These are phyloP conservation scores for Claviceps monticola DNA, from an alignment of 2,329 filamentous ascomycete genomes.

Conservation along the genomic window DNA sequence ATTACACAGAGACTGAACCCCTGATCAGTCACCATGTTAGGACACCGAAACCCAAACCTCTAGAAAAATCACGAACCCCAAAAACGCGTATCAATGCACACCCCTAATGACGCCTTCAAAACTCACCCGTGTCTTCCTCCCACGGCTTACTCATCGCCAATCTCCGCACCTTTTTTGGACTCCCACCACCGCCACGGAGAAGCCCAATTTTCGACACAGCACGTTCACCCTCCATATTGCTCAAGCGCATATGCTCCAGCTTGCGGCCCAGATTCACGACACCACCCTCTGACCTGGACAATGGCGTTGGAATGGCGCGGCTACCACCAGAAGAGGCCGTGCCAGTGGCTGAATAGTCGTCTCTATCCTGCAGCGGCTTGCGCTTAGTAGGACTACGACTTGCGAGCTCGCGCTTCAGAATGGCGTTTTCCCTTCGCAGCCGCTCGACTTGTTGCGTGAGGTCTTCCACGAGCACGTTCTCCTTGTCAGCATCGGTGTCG, in stretches of 20 bases:
- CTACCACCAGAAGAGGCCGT: neutral
- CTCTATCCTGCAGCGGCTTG: constrained; percentile 39
- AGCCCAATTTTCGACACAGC: constrained; percentile 10
- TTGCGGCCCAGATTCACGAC: constrained; percentile 28
- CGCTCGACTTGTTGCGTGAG: constrained; percentile 59
- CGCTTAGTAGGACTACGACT: constrained; percentile 50
- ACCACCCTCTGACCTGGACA: constrained; percentile 8
- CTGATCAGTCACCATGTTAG: too few relatives aligned
- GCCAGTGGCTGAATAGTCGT: constrained; percentile 20
- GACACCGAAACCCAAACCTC: too few relatives aligned
- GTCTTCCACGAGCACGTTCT: constrained; percentile 48
- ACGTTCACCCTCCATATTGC: constrained; percentile 23
- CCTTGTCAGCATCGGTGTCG: constrained; percentile 45
- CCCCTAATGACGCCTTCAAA: neutral
- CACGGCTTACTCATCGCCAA: constrained; percentile 30
- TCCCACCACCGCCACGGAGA: constrained; percentile 14
- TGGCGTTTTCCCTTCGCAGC: constrained; percentile 48
- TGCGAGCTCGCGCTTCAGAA: constrained; percentile 51
- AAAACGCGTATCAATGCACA: neutral
- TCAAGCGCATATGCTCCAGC: constrained; percentile 38
- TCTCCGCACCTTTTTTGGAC: constrained; percentile 41
- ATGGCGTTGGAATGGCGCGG: neutral
- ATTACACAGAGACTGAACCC: too few relatives aligned
- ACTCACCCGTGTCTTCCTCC: constrained; percentile 29
- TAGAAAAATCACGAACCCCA: neutral